Evolutionary conservation across 768 basidiomycete genomes (phyloP), one percentile per base, ranked within the genome.

Genomic region (Scleroderma citrinum): DNA sequence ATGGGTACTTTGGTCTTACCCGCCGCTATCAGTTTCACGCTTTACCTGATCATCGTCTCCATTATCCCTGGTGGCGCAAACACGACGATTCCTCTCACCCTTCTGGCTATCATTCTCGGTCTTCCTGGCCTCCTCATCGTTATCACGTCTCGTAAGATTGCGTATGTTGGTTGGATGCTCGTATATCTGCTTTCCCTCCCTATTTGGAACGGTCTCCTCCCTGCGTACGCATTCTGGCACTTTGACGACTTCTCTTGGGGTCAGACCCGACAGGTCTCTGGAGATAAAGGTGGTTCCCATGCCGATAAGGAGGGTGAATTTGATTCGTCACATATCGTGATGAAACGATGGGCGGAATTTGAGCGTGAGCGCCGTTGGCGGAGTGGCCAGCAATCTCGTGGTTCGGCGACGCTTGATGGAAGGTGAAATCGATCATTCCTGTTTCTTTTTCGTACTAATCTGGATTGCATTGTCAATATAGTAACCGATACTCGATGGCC

Each of bases 241-340:
- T 95, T 99, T 68, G 96, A 97, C 63, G 96, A 97, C 76, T 97
- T 91, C 71, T 91, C 88, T 20, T 93, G 92, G 92, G 96, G 96
- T 70, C 86, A 93, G 70, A 98, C 96, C 31, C 78, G 96, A 53
- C 84, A 81, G 69, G 70, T 86, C 53, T 75, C 79, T 26, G 92
- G 92, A 8, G 87, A 86, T 59, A 81, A 78, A 58, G 80, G 76
- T 37, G 77, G 70, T 32, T 77, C 77, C 49, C 88, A 92, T 58
- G 89, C 87, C 11, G 94, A 92, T 64, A 99, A 98, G 72, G 92
- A 95, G 53, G 96, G 96, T 64, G 89, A 89, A 64, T 99, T 99
- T 60, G 95, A 99, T 71, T 95, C 93, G 24, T 79, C 83, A 39
- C 84, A 94, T 69, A 98, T 99, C 58, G 87, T 95, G 31, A 97